phyloP scores from a whole-genome alignment of 108 stramenopile genomes.

The Conticribra weissflogii region DNA sequence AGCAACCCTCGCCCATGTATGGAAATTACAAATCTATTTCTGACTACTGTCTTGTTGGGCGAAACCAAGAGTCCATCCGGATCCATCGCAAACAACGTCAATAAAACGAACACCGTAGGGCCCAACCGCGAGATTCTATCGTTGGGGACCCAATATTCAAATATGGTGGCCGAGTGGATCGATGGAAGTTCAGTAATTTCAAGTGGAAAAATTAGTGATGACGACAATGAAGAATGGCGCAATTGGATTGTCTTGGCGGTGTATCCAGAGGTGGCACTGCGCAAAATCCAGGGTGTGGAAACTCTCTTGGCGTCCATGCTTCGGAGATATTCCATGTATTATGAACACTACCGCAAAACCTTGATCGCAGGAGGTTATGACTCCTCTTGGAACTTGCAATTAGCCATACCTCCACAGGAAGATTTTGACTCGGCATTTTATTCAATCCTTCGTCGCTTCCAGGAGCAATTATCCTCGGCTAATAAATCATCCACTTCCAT shows the following conservation, averaged over 20 bases:
- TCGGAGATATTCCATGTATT: slow-evolving; percentile 26
- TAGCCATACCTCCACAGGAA: slow-evolving; percentile 27
- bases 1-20: background rate
- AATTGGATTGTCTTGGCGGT: slow-evolving; percentile 42
- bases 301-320: slow-evolving; percentile 26
- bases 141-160: slow-evolving; percentile 3
- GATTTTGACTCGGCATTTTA: slow-evolving; percentile 42
- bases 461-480: slow-evolving; percentile 29
- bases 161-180: slow-evolving; percentile 38
- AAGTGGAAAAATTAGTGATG: background rate
- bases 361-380: background rate
- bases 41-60: slow-evolving; percentile 30
- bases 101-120: slow-evolving; percentile 9
- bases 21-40: slow-evolving; percentile 29
- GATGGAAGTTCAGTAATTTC: slow-evolving; percentile 17
- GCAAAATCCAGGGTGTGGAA: slow-evolving; percentile 37
- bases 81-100: too few species aligned
- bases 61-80: too few species aligned
- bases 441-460: slow-evolving; percentile 44
- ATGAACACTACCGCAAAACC: slow-evolving; percentile 36
- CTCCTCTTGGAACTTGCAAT: slow-evolving; percentile 10
- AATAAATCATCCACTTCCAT: slow-evolving; percentile 13
- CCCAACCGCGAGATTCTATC: slow-evolving; percentile 32
- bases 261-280: slow-evolving; percentile 42
- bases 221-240: slow-evolving; percentile 1